phyloP scores from a whole-genome alignment of 2,329 filamentous ascomycete genomes.

The Penicillium sp. region DNA sequence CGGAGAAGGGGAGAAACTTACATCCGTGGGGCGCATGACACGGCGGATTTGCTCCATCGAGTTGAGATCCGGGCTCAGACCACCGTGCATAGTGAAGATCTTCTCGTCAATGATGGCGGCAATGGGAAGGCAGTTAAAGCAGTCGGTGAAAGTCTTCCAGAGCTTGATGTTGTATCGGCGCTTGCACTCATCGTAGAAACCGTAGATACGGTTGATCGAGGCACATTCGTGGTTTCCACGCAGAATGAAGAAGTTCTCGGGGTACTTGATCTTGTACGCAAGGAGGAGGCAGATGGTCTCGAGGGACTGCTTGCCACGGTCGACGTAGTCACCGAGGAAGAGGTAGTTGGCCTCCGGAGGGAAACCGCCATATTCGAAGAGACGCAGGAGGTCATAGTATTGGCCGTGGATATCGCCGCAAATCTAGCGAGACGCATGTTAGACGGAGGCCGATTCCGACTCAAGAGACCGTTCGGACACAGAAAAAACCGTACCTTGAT shows the following conservation, averaged over 20 bases:
- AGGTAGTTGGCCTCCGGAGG: constrained; percentile 99
- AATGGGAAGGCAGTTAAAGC: constrained; percentile 98
- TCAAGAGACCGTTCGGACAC: background rate
- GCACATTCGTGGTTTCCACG: constrained; percentile 99
- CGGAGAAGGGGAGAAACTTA: constrained; percentile 54
- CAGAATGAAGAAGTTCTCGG: constrained; percentile 98
- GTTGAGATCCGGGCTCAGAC: constrained; percentile 93
- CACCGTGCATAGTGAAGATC: constrained; percentile 99
- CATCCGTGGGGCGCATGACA: constrained; percentile 98
- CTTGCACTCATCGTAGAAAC: constrained; percentile 99
- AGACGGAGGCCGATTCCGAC: constrained; percentile 9
- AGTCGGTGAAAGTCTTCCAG: constrained; percentile 99
- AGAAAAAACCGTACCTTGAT: constrained; percentile 72
- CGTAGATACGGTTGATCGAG: constrained; percentile 98
- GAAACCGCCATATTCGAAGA: constrained; percentile 98
- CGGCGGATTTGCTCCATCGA: constrained; percentile 99
- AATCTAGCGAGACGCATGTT: constrained; percentile 61
- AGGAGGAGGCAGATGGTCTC: constrained; percentile 97
- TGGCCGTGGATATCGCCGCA: constrained; percentile 99
- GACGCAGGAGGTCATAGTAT: constrained; percentile 94
- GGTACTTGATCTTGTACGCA: constrained; percentile 99
- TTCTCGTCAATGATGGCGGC: constrained; percentile 99
- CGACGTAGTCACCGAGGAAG: constrained; percentile 98
- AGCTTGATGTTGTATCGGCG: constrained; percentile 98
- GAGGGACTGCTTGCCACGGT: constrained; percentile 97